Evolutionary conservation across 2,329 filamentous ascomycete species (phyloP).

Genomic region (Cladosporium austrohemisphaericum): DNA sequence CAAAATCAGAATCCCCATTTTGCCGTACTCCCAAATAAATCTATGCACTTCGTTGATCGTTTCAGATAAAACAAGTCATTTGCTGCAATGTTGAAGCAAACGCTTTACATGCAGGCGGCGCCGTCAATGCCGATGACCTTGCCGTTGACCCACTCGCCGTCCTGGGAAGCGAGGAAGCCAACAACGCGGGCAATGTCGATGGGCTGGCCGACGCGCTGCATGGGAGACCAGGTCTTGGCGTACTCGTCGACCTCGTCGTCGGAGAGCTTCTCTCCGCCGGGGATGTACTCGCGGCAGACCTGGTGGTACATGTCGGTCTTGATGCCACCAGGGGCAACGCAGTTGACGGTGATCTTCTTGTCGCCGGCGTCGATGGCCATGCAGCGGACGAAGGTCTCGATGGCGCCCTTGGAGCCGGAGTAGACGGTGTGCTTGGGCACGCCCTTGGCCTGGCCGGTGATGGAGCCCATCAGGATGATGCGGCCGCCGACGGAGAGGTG

Average conservation of each 20-base stretch:
- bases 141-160: slow-evolving; percentile 55
- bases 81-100: neutral
- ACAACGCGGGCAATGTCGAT: slow-evolving; percentile 66
- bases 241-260: slow-evolving; percentile 60
- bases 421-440: slow-evolving; percentile 54
- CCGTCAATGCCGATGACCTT: slow-evolving; percentile 50
- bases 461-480: slow-evolving; percentile 55
- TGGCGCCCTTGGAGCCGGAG: slow-evolving; percentile 52
- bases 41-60: neutral
- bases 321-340: slow-evolving; percentile 55
- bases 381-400: slow-evolving; percentile 53
- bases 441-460: slow-evolving; percentile 55
- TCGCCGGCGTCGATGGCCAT: slow-evolving; percentile 53
- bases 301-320: slow-evolving; percentile 60
- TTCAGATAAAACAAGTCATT: neutral
- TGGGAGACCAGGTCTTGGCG: slow-evolving; percentile 61
- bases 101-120: slow-evolving; percentile 37
- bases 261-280: slow-evolving; percentile 52
- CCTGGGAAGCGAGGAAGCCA: slow-evolving; percentile 56
- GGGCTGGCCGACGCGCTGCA: slow-evolving; percentile 63
- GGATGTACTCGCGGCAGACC: slow-evolving; percentile 62
- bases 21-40: slow-evolving; percentile 6
- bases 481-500: slow-evolving; percentile 49
- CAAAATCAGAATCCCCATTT: slow-evolving; percentile 2
- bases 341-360: slow-evolving; percentile 58